Base-by-base conservation (phyloP, 345 rosid species). In the Triadica sebifera region DNA sequence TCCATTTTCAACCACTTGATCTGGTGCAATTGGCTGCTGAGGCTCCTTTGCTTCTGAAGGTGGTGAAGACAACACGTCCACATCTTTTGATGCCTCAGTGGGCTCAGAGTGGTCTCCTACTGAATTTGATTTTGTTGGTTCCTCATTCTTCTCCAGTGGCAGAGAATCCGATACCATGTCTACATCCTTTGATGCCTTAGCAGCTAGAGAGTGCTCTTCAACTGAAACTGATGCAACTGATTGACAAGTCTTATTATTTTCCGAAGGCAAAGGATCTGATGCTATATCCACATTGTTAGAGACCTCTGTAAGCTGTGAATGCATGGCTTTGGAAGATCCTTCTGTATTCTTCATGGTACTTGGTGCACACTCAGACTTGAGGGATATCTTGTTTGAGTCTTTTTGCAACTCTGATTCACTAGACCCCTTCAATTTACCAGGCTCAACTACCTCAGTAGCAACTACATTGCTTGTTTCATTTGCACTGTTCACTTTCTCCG, bases 81-180 rank as follows among this genome's bases (percentile, higher is more conserved):
- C 82, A 79, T 83, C 89, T 75, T 82, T 81, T 29, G 81, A 56
- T 57, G 65, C 56, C 69, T 80, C 87, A 39, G 76, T 60, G 25
- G 72, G 51, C 29, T 81, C 67, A 71, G 78, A 52, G 55, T 65
- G 52, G 43, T 82, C 91, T 77, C 55, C 73, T 41, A 17, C 57
- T 59, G 82, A 72, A 68, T 80, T 79, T 38, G 86, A 80, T 56
- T 74, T 69, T 41, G 65, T 61, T 64, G 76, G 75, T 56, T 79
- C 79, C 65, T 72, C 89, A 70, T 83, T 75, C 74, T 81, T 86
- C 70, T 80, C 87, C 15, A 70, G 56, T 49, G 84, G 76, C 73
- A 70, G n/a, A 19, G 79, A 34, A 75, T 84, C 89, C 37, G 86
- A 75, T 52, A 79, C 78, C 78, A 72, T 79, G 45, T 79, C 79